Conservation (phyloP, 805 yeast genomes). For the Kodamaea hsintzibuensis region DNA sequence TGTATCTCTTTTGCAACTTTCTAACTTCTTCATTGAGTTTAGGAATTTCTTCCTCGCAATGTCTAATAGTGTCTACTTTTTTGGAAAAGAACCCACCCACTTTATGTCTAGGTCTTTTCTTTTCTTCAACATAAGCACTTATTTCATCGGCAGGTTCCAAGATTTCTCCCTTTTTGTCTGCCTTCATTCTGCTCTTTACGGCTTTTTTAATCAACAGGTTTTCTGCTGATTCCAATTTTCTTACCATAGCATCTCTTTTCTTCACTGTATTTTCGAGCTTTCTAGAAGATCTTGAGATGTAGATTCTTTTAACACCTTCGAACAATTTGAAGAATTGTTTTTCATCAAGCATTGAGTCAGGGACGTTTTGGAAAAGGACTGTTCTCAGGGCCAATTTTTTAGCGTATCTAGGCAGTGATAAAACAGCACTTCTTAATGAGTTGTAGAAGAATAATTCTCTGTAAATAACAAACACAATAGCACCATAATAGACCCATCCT, state of each 20-base stretch:
- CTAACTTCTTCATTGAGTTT: conserved; percentile 56
- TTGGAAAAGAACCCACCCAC: conserved; percentile 46
- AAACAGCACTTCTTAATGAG: conserved; percentile 72
- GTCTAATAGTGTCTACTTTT: conserved; percentile 63
- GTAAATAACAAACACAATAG: conserved; percentile 69
- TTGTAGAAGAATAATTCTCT: conserved; percentile 80
- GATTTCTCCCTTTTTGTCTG: conserved; percentile 61
- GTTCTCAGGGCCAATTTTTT: conserved; percentile 74
- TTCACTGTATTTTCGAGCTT: conserved; percentile 55
- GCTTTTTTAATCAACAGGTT: conserved; percentile 59
- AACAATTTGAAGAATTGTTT: conserved; percentile 72
- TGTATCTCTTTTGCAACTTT: conserved; percentile 52
- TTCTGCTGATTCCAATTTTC: conserved; percentile 66
- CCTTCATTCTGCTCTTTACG: conserved; percentile 60
- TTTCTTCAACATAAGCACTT: conserved; percentile 58
- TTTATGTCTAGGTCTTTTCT: conserved; percentile 66
- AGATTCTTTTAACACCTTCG: conserved; percentile 78
- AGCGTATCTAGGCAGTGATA: conserved; percentile 81
- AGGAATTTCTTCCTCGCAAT: conserved; percentile 58
- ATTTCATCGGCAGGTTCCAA: conserved; percentile 50
- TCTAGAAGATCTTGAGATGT: conserved; percentile 70
- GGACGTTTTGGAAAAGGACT: conserved; percentile 81
- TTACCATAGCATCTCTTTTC: conserved; percentile 60
- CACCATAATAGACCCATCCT: conserved; percentile 77
- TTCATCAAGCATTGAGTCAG: conserved; percentile 71